These are phyloP conservation scores for Monascus purpureus DNA, from an alignment of 495 filamentous ascomycete species.

Conservation along the genomic window DNA sequence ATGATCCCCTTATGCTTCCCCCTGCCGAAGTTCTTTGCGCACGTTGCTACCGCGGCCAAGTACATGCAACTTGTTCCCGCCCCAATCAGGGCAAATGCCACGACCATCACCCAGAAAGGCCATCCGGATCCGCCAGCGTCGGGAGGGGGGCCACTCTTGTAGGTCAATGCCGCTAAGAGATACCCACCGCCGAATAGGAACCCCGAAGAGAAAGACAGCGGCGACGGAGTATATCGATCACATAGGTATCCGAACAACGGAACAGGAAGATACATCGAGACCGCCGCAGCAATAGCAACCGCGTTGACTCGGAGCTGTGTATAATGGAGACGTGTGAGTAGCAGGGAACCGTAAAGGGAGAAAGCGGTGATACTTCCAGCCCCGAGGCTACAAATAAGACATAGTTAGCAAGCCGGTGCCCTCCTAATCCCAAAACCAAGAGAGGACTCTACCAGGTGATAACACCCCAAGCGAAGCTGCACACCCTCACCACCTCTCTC, in stretches of 20 bases:
- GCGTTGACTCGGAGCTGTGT: constrained; percentile 83
- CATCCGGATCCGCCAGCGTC: constrained; percentile 45
- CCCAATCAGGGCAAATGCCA: constrained; percentile 69
- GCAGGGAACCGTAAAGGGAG: constrained; percentile 79
- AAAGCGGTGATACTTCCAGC: constrained; percentile 78
- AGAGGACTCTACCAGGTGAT: constrained; percentile 35
- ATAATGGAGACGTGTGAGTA: constrained; percentile 73
- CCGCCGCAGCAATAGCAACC: constrained; percentile 66
- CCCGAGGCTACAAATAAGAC: constrained; percentile 38
- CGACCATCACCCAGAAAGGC: constrained; percentile 70
- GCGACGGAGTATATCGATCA: constrained; percentile 69
- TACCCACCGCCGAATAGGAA: constrained; percentile 70
- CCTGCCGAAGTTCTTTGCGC: constrained; percentile 90
- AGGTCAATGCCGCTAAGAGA: constrained; percentile 65
- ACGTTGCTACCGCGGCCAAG: constrained; percentile 73
- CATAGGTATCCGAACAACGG: constrained; percentile 82
- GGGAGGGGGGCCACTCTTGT: constrained; percentile 44
- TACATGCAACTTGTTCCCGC: constrained; percentile 80
- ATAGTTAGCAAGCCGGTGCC: not conserved
- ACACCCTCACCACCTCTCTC: constrained; percentile 34
- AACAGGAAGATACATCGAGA: constrained; percentile 81
- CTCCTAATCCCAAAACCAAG: not conserved
- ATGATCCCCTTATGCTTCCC: constrained; percentile 81
- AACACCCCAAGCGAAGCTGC: constrained; percentile 47
- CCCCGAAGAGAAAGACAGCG: constrained; percentile 56